Evolutionary conservation across 345 rosid genomes (phyloP).

Genomic region (Moringa oleifera): DNA sequence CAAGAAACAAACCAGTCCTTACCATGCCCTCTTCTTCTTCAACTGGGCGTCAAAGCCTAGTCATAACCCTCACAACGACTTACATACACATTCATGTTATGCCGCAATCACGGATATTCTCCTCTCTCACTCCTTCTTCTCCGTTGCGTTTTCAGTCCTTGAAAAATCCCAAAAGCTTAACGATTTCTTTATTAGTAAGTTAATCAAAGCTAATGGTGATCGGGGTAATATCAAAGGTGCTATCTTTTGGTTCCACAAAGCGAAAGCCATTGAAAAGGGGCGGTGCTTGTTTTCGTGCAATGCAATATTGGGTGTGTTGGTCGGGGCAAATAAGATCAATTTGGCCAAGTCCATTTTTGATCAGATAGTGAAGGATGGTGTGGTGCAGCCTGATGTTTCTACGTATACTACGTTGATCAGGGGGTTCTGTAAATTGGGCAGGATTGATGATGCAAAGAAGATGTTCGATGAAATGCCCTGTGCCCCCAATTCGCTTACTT

Average conservation of each 20-base stretch:
- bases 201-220: constrained; percentile 31
- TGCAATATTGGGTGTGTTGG: constrained; percentile 30
- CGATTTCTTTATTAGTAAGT: constrained; percentile 25
- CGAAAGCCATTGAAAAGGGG: constrained; percentile 19
- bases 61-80: background rate
- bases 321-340: constrained; percentile 14
- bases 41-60: constrained; percentile 3
- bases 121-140: constrained; percentile 5
- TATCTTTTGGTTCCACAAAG: constrained; percentile 33
- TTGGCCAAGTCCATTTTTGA: constrained; percentile 25
- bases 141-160: background rate
- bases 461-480: constrained; percentile 41
- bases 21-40: constrained; percentile 17
- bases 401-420: constrained; percentile 33
- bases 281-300: constrained; percentile 27
- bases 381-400: constrained; percentile 28
- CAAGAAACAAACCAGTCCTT: constrained; percentile 24
- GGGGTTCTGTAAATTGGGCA: constrained; percentile 27
- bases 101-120: constrained; percentile 2
- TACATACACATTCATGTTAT: background rate
- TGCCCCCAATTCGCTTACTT: constrained; percentile 26
- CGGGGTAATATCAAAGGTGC: constrained; percentile 24
- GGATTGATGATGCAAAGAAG: constrained; percentile 30
- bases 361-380: constrained; percentile 16
- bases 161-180: constrained; percentile 19